These are phyloP conservation scores for Chionographis japonica DNA, from an alignment of 106 monocot species.

Conservation along the genomic window DNA sequence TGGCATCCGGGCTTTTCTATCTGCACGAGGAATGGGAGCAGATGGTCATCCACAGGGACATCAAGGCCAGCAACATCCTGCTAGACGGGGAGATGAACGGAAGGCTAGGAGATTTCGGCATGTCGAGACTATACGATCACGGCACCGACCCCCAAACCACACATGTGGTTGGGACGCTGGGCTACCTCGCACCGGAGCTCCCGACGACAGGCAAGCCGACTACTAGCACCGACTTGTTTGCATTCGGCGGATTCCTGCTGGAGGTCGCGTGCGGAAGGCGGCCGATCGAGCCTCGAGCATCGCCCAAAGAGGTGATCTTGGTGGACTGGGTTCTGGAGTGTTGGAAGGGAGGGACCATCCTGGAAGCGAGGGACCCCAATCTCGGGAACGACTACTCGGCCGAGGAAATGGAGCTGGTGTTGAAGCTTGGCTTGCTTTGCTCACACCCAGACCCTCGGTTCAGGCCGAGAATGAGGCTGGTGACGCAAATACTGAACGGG, in stretches of 20 bases:
- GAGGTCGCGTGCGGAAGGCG: conserved; percentile 20
- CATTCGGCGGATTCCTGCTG: conserved; percentile 16
- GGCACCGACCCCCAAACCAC: conserved; percentile 13
- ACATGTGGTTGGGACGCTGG: conserved; percentile 15
- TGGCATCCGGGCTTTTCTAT: conserved; percentile 26
- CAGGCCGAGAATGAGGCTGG: conserved; percentile 4
- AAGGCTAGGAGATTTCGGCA: conserved; percentile 23
- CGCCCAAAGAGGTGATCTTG: conserved; percentile 2
- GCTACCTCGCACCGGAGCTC: conserved; percentile 28
- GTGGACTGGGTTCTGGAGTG: conserved; percentile 13
- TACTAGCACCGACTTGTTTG: conserved; percentile 16
- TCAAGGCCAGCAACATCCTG: conserved; percentile 28
- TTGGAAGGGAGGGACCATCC: background rate
- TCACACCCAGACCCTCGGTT: background rate
- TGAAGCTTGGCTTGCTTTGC: background rate
- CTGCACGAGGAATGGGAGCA: conserved; percentile 34
- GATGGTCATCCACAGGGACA: conserved; percentile 25
- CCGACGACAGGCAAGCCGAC: conserved; percentile 19
- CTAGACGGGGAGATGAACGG: conserved; percentile 20
- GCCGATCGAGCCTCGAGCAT: background rate
- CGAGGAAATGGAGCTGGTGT: conserved; percentile 7
- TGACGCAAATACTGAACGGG: background rate
- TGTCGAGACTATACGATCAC: conserved; percentile 17
- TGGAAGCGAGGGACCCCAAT: conserved; percentile 7
- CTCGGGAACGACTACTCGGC: background rate